phyloP scores from a whole-genome alignment of 805 yeast species.

The Phaffomyces antillensis region DNA sequence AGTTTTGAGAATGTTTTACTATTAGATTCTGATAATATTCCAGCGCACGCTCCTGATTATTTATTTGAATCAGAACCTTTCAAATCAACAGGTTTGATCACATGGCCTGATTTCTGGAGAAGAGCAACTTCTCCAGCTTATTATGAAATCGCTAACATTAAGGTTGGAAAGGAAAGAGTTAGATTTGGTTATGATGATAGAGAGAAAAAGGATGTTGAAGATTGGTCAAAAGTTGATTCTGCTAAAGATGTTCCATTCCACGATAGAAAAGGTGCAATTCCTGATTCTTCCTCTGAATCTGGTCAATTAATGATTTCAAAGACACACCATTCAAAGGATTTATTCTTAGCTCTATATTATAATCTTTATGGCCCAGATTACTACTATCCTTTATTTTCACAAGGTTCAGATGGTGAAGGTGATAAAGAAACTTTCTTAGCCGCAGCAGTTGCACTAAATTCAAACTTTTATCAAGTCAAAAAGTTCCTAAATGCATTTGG shows the following conservation, averaged over 20 bases:
- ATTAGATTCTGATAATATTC: slow-evolving; percentile 67
- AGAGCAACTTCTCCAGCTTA: slow-evolving; percentile 71
- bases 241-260: slow-evolving; percentile 38
- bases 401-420: slow-evolving; percentile 49
- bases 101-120: slow-evolving; percentile 90
- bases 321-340: slow-evolving; percentile 43
- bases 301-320: slow-evolving; percentile 59
- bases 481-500: slow-evolving; percentile 51
- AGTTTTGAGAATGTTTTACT: slow-evolving; percentile 68
- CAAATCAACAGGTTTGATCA: slow-evolving; percentile 39
- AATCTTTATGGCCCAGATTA: slow-evolving; percentile 55
- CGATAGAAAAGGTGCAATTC: slow-evolving; percentile 53
- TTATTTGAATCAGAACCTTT: slow-evolving; percentile 55
- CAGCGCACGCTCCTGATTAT: slow-evolving; percentile 55
- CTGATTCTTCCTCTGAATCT: slow-evolving; percentile 57
- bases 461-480: slow-evolving; percentile 55
- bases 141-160: slow-evolving; percentile 59
- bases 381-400: slow-evolving; percentile 50
- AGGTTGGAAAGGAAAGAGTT: slow-evolving; percentile 33
- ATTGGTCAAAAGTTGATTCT: slow-evolving; percentile 3
- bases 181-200: slow-evolving; percentile 33
- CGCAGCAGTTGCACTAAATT: slow-evolving; percentile 47
- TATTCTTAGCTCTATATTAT: slow-evolving; percentile 51
- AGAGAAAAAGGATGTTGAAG: slow-evolving; percentile 22
- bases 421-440: slow-evolving; percentile 60